Percentiles rank a stretch among this genome's conserved stretches.
Conservation (phyloP, 2,329 filamentous ascomycete genomes). For the Dichotomopilus funicola region DNA sequence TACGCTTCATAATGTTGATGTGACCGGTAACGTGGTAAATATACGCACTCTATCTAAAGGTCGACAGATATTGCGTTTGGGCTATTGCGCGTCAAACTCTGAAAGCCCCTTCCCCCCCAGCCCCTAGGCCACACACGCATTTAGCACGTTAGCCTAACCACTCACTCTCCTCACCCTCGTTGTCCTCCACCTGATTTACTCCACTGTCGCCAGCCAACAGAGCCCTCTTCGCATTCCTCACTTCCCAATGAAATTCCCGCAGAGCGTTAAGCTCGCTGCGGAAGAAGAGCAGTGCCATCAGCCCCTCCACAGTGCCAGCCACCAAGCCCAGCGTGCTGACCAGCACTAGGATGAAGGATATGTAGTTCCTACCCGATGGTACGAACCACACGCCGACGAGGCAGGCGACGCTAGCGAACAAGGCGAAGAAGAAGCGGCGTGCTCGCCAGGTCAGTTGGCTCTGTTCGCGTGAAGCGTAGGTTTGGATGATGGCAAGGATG, state of each 20-base stretch:
- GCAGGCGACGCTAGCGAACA: conserved; percentile 65
- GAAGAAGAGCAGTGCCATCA: conserved; percentile 84
- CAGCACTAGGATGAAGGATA: conserved; percentile 74
- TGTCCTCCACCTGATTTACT: not conserved
- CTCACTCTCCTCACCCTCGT: not conserved
- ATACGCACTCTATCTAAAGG: too few relatives aligned
- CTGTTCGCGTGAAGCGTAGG: conserved; percentile 65
- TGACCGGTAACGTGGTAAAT: too few relatives aligned
- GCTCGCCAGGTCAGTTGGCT: conserved; percentile 66
- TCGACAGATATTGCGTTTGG: too few relatives aligned
- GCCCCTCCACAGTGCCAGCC: conserved; percentile 72
- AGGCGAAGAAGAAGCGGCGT: conserved; percentile 63
- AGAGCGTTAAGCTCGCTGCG: conserved; percentile 74
- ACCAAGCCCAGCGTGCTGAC: conserved; percentile 70
- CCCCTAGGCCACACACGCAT: too few relatives aligned
- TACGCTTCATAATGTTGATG: too few relatives aligned
- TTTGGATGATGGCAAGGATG: conserved; percentile 63
- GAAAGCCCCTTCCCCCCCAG: too few relatives aligned
- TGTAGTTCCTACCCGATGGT: conserved; percentile 54
- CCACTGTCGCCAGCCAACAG: not conserved
- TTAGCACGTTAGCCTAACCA: not conserved
- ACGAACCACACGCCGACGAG: conserved; percentile 82
- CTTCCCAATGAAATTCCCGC: conserved; percentile 91
- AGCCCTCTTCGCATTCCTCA: conserved; percentile 56
- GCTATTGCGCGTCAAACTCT: too few relatives aligned